Base-by-base conservation (phyloP, 495 filamentous ascomycete species). In the Penicillium salamii region DNA sequence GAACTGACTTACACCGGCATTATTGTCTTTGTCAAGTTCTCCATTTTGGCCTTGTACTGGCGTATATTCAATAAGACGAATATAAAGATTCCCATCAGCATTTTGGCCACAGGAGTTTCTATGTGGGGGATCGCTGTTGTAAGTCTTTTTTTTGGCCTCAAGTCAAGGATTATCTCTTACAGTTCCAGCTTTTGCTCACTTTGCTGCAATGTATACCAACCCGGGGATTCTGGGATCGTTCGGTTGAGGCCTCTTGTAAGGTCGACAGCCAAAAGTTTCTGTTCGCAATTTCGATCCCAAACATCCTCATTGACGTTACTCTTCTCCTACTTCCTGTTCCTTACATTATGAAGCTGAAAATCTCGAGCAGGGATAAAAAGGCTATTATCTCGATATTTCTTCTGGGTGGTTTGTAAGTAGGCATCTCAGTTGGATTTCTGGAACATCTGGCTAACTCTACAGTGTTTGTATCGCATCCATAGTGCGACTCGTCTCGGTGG, bases 391-490 rank as follows among this genome's bases (percentile, higher is more conserved):
- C n/a, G n/a, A n/a, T n/a, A n/a, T n/a, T n/a, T n/a, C n/a, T n/a
- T n/a, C n/a, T n/a, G n/a, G n/a, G n/a, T n/a, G n/a, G n/a, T n/a
- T n/a, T 43, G 19, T 29, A 13, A 17, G 20, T 9, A 15, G 29
- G 23, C 11, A 29, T 43, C 32, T 21, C 41, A 18, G 3, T 43
- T 7, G 41, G 41, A 43, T 26, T 26, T 12, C 15, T 14, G 23
- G 29, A 29, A 28, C 14, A 13, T n/a, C n/a, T n/a, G n/a, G 24
- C 19, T 32, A 31, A 21, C 11, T 32, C 8, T 4, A 12, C 24
- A 43, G 41, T 29, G 32, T 43, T 12, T 43, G 41, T 26, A 43
- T 43, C 23, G 32, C 32, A 5, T 43, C 41, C 8, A 43, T 43
- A 14, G 12, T 32, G 4, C 41, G 41, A 5, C 21, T 43, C 8